phyloP scores from a whole-genome alignment of 768 basidiomycete genomes.

The Trametes gibbosa region DNA sequence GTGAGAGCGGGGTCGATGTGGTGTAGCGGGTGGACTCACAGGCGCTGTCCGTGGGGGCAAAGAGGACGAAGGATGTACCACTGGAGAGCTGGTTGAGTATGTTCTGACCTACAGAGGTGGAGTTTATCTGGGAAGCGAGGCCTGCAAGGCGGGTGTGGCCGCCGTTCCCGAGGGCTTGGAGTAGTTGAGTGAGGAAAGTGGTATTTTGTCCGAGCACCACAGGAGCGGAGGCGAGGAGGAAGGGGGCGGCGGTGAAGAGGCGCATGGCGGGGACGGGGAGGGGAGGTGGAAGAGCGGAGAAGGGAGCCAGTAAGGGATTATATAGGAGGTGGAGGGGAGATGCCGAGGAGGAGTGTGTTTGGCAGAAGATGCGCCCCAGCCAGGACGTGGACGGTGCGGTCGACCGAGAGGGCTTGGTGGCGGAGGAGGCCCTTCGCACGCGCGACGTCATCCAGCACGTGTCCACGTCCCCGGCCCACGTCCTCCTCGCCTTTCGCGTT shows the following conservation, averaged over 20 bases:
- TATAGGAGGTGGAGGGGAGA: background rate
- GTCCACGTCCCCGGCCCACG: background rate
- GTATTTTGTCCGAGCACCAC: slow-evolving; percentile 33
- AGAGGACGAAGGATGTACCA: slow-evolving; percentile 47
- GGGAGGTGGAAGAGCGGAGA: background rate
- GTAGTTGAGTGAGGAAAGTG: slow-evolving; percentile 31
- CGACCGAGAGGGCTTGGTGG: too few species aligned
- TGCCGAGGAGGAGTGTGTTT: background rate
- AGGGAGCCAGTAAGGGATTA: background rate
- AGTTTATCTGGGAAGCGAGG: slow-evolving; percentile 40
- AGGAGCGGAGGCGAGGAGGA: slow-evolving; percentile 20
- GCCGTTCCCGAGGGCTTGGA: slow-evolving; percentile 36
- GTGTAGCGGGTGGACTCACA: slow-evolving; percentile 35
- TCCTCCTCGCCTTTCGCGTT: too few species aligned
- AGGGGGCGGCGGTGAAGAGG: background rate
- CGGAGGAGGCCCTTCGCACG: too few species aligned
- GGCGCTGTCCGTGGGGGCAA: slow-evolving; percentile 56
- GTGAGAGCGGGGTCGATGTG: background rate
- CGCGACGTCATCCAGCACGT: slow-evolving; percentile 10
- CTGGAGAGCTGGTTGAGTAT: slow-evolving; percentile 43
- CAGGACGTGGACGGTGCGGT: background rate
- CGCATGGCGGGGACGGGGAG: slow-evolving; percentile 8
- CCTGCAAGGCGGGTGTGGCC: slow-evolving; percentile 44
- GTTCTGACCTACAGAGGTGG: slow-evolving; percentile 39
- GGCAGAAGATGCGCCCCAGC: slow-evolving; percentile 4